These are phyloP conservation scores for Triticum monococcum DNA, from an alignment of 176 grass and related monocot species.

Conservation along the genomic window DNA sequence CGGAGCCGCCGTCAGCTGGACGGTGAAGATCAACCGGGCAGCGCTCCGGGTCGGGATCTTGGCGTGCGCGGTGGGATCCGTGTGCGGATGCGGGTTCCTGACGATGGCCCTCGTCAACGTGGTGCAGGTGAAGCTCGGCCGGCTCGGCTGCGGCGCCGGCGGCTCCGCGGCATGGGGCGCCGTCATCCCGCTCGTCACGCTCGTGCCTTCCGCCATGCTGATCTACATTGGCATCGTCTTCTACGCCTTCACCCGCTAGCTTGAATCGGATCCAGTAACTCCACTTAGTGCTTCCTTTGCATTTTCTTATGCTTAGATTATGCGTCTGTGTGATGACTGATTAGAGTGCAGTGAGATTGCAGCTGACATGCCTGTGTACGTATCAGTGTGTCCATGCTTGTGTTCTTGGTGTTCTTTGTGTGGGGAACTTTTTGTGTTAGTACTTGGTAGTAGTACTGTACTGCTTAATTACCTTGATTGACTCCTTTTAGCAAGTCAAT, in stretches of 20 bases:
- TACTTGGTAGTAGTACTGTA: too few relatives aligned
- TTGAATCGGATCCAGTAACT: neutral
- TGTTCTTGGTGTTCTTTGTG: neutral
- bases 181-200: conserved; percentile 65
- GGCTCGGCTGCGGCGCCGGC: conserved; percentile 61
- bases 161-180: conserved; percentile 50
- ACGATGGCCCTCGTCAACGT: conserved; percentile 90
- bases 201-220: conserved; percentile 71
- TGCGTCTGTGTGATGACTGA: neutral
- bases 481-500: neutral
- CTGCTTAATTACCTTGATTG: neutral
- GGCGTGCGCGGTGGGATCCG: conserved; percentile 57
- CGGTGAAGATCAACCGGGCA: conserved; percentile 56
- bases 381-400: neutral
- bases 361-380: neutral
- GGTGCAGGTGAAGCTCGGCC: conserved; percentile 81
- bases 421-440: too few relatives aligned
- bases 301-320: neutral
- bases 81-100: conserved; percentile 69
- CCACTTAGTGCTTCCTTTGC: neutral
- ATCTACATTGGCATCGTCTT: conserved; percentile 61
- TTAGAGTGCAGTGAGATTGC: neutral
- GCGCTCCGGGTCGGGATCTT: conserved; percentile 73
- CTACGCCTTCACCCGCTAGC: conserved; percentile 33
- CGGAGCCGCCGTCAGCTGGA: neutral